phyloP scores from a whole-genome alignment of 2,329 filamentous ascomycete species.

The Microdochium bolleyi region DNA sequence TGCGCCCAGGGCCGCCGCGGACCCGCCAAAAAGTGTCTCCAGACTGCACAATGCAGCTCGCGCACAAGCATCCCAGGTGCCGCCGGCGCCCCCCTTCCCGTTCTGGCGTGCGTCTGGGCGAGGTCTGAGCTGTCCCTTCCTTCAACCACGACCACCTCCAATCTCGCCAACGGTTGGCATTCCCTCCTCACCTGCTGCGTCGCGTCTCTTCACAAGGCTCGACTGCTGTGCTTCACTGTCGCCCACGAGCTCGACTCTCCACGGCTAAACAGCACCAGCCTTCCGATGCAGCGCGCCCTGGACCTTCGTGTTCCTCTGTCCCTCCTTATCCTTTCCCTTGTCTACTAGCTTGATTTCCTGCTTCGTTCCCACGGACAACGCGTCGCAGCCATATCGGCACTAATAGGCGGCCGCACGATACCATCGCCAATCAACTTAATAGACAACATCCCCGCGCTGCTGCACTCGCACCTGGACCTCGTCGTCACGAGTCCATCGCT shows the following conservation, averaged over 20 bases:
- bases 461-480: no score
- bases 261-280: background rate
- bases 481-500: background rate
- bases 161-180: background rate
- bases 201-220: background rate
- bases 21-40: background rate
- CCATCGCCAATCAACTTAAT: background rate
- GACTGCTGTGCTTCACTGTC: background rate
- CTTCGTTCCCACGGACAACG: background rate
- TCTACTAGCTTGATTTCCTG: background rate
- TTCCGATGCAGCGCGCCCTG: background rate
- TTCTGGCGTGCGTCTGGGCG: background rate
- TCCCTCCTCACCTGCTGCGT: background rate
- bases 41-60: no score
- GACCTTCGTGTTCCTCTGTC: background rate
- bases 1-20: background rate
- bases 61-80: no score
- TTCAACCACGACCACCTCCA: background rate
- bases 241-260: background rate
- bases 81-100: background rate
- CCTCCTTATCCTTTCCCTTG: background rate
- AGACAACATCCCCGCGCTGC: background rate
- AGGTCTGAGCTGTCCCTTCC: background rate
- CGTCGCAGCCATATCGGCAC: background rate
- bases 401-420: background rate